A percentile compares a stretch with the other conserved stretches of the same genome.
Conservation (phyloP, 768 basidiomycete species). For the Kondoa malvinella region DNA sequence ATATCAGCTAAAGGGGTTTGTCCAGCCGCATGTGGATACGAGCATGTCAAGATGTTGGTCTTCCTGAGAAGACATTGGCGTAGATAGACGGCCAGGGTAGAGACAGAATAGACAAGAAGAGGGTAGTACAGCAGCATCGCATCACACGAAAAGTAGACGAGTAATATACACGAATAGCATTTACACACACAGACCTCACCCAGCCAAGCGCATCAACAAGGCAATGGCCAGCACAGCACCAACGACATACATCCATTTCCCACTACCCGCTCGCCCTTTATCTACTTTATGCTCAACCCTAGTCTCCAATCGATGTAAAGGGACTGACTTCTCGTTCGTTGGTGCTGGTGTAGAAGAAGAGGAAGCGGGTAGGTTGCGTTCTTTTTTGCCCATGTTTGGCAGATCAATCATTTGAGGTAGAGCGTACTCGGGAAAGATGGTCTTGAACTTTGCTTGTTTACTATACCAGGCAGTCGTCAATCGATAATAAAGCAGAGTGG, state of each 20-base stretch:
- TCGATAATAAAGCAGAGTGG: not conserved
- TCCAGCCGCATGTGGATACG: not conserved
- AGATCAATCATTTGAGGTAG: conserved; percentile 48
- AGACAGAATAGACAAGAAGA: not conserved
- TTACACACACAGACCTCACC: too few species aligned
- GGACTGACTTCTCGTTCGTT: not conserved
- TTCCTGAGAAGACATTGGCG: not conserved
- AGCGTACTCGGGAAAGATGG: conserved; percentile 45
- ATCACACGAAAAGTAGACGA: too few species aligned
- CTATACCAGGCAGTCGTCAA: conserved; percentile 14
- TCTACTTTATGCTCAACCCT: too few species aligned
- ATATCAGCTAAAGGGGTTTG: not conserved
- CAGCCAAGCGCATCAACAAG: too few species aligned
- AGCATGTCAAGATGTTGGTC: not conserved
- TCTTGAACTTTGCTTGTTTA: conserved; percentile 24
- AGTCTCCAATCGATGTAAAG: too few species aligned
- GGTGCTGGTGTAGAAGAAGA: not conserved
- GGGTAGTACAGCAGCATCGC: too few species aligned
- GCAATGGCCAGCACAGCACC: too few species aligned
- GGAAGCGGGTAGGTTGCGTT: not conserved
- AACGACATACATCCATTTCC: too few species aligned
- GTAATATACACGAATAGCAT: too few species aligned
- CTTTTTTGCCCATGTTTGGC: conserved; percentile 66
- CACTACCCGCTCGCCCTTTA: too few species aligned
- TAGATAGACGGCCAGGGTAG: not conserved